Base-by-base conservation (phyloP, 192 early-diverging fungal species). In the Backusella psychrophila region DNA sequence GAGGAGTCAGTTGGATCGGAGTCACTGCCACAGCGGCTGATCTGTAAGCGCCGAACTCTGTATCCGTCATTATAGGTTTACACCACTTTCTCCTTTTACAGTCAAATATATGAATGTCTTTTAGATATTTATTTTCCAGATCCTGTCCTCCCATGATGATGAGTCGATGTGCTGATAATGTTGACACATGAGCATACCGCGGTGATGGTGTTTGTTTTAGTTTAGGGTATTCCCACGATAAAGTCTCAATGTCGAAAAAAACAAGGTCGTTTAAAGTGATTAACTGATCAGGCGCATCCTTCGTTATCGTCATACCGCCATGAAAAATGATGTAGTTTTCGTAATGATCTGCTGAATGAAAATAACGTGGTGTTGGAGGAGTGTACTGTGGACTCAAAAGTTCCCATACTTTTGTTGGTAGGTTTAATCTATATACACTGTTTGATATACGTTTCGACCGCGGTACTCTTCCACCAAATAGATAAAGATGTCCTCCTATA, bases 101-200 rank as follows among this genome's bases (percentile, higher is more conserved):
- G 75, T 94, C 90, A 42, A 91, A 87, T 3, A 94, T 89, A 65
- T 93, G 92, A 46, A 92, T 86, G 73, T 94, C 91, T 76, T 88
- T 88, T 14, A 94, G 87, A 71, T 94, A 94, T 72, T 89, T 85
- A 78, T 92, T 92, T 42, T 84, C 86, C 56, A 92, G 81, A 66
- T 93, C 91, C 82, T 94, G 93, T 34, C 93, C 93, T 41, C 93
- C 92, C 23, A 94, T 85, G 5, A 93, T 81, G 11, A 92, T 85
- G 56, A 94, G 79, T 67, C 82, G 83, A 71, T 86, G 87, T 56
- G 85, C 85, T 70, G 88, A 88, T 11, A 94, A 80, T 15, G 90
- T 86, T 7, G 90, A 88, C 35, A 94, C 78, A 73, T 94, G 93
- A 2, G 93, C 93, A 80, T 94, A 94, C 19, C 93, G 80, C 21